Base-by-base conservation (phyloP, 441 rosid genomes). In the Theobroma grandiflorum region DNA sequence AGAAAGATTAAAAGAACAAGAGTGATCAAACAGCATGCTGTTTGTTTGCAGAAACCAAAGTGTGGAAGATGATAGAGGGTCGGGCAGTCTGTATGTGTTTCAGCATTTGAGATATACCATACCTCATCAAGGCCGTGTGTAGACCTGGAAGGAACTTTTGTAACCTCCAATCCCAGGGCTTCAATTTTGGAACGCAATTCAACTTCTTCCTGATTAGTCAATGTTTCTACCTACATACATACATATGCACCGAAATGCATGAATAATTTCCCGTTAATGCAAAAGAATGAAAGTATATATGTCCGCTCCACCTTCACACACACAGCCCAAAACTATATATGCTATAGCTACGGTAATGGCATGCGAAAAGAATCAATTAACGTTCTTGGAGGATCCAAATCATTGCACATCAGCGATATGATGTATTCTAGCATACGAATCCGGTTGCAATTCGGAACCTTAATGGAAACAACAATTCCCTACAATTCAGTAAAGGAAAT, bases 101-200 rank as follows among this genome's bases (percentile, higher is more conserved):
- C 43, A 18, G 26, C 75, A 35, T 16, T 63, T 16, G 20, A 63
- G 10, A 35, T 63, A 61, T 64, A 64, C 15, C 3, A 10, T 81
- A 89, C 97, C 89, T 95, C 94, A 77, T 90, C 87, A 75, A 92
- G 94, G 57, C 84, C 81, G 12, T 84, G 76, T 1, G 86, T 70
- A 1, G 96, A 89, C 65, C 86, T 85, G 11, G 97, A 88, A 22
- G 97, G 97, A 40, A 92, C 89, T 86, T 93, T 93, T 26, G 91
- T 90, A 47, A 95, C 93, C 87, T 93, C 97, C 62, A 92, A 82
- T 22, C 94, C 94, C 38, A 93, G 97, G 43, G 97, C 93, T 89
- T 95, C 95, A 10, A 95, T 95, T 84, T 95, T 93, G 15, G 94
- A 89, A 37, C 98, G 96, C 78, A 93, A 75, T 66, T 93, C 97